Percentiles rank a stretch among this genome's conserved stretches.
phyloP scores from a whole-genome alignment of 768 basidiomycete genomes.

The Russula ochroleuca region DNA sequence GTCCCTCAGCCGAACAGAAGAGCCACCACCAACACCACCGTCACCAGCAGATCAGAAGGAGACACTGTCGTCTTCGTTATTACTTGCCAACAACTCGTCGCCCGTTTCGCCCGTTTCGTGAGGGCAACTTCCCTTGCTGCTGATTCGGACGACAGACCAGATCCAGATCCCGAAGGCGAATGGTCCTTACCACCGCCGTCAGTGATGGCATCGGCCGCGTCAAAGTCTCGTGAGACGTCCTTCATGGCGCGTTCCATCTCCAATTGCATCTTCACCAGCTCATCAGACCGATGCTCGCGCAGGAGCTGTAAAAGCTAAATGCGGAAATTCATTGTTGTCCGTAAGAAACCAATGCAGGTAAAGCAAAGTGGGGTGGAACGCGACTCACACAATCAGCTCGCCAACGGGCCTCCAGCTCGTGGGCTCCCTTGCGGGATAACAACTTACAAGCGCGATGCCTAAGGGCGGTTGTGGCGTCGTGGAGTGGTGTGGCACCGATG shows the following conservation, averaged over 20 bases:
- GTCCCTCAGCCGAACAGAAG: background rate
- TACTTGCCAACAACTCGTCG: background rate
- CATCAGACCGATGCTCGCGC: background rate
- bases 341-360: background rate
- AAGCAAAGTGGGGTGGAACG: no score
- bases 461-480: conserved; percentile 17
- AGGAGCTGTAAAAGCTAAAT: conserved; percentile 4
- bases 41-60: background rate
- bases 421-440: background rate
- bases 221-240: background rate
- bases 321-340: background rate
- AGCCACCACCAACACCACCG: no score
- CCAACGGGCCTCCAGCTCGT: background rate
- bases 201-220: background rate
- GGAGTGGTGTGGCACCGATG: conserved; percentile 4
- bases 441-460: conserved; percentile 8
- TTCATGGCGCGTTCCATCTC: conserved; percentile 1
- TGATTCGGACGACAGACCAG: background rate
- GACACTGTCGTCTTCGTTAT: background rate
- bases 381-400: background rate
- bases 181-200: background rate
- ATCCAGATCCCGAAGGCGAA: background rate
- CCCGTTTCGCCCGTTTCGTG: background rate
- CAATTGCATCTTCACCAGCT: background rate
- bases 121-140: background rate